A percentile compares a stretch with the other conserved stretches of the same genome.
These are phyloP conservation scores for Amanita rubescens DNA, from an alignment of 768 basidiomycete species.

Conservation along the genomic window DNA sequence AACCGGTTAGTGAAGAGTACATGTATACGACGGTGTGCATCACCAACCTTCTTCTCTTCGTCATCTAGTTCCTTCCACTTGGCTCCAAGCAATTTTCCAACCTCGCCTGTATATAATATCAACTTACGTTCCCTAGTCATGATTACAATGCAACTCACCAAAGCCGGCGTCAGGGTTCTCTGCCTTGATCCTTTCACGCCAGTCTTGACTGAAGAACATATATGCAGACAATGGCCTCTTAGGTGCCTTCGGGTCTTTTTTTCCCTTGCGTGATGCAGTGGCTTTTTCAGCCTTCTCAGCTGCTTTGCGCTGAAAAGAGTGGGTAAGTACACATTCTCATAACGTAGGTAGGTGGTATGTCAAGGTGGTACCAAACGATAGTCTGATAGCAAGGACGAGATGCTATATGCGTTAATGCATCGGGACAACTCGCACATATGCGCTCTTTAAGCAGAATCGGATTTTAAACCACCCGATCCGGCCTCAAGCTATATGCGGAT, in stretches of 20 bases:
- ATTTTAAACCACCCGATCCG: neutral
- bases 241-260: conserved; percentile 80
- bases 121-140: conserved; percentile 9
- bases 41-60: conserved; percentile 78
- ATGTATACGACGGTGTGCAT: neutral
- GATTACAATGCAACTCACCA: conserved; percentile 41
- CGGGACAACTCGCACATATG: neutral
- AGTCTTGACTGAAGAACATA: conserved; percentile 98
- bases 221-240: conserved; percentile 94
- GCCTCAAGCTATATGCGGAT: neutral
- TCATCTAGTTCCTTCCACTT: conserved; percentile 97
- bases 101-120: conserved; percentile 51
- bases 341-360: too few species aligned
- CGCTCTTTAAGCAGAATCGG: too few species aligned
- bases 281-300: conserved; percentile 65
- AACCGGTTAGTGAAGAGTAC: conserved; percentile 6
- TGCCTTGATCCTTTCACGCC: conserved; percentile 90
- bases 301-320: conserved; percentile 56
- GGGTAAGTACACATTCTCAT: neutral
- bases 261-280: conserved; percentile 35
- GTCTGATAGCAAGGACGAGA: too few species aligned
- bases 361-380: too few species aligned
- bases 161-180: conserved; percentile 95
- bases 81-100: conserved; percentile 90
- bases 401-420: neutral